These are phyloP conservation scores for Salix caprea DNA, from an alignment of 345 rosid species.

Conservation along the genomic window DNA sequence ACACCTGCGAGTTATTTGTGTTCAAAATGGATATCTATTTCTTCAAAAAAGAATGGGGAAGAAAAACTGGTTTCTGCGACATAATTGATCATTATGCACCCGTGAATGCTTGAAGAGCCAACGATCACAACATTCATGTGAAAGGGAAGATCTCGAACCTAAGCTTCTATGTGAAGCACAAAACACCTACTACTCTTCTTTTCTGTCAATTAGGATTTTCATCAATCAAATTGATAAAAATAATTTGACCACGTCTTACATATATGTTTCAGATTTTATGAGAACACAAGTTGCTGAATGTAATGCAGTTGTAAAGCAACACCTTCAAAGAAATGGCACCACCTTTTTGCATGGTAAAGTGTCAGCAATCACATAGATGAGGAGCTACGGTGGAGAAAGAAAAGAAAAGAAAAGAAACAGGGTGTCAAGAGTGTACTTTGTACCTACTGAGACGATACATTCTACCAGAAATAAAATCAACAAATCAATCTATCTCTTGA, in stretches of 20 bases:
- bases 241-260: not conserved
- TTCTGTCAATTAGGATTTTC: not conserved
- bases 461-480: not conserved
- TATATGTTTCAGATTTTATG: not conserved
- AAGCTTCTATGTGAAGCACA: not conserved
- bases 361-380: not conserved
- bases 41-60: too few relatives aligned
- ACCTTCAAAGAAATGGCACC: not conserved
- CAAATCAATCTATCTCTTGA: not conserved
- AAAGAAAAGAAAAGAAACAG: not conserved
- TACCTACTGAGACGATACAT: not conserved
- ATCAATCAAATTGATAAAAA: not conserved
- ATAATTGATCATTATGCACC: not conserved
- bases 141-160: not conserved
- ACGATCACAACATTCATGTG: not conserved
- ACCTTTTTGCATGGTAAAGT: not conserved
- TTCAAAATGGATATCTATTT: too few relatives aligned
- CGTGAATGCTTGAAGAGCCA: not conserved
- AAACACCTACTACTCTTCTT: not conserved
- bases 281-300: not conserved
- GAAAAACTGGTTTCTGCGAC: not conserved
- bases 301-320: too few relatives aligned
- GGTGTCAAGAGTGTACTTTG: not conserved
- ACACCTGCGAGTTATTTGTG: not conserved
- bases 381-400: not conserved